phyloP scores from a whole-genome alignment of 164 flowering plant genomes.

The Warburgia ugandensis region DNA sequence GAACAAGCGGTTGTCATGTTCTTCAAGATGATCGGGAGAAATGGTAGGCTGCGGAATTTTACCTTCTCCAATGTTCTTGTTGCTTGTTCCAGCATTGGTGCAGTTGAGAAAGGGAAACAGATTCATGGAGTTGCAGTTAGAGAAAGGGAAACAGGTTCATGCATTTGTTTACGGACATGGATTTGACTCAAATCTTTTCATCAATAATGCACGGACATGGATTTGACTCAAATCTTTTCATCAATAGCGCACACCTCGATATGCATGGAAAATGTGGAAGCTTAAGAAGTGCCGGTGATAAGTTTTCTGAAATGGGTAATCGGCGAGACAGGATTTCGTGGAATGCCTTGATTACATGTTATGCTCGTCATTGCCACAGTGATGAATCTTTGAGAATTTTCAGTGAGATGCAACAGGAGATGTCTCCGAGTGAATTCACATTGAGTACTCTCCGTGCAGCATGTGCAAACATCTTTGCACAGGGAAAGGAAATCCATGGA shows the following conservation, averaged over 20 bases:
- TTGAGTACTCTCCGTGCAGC: constrained; percentile 45
- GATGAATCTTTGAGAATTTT: constrained; percentile 41
- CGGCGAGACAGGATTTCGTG: constrained; percentile 35
- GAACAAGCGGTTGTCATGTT: constrained; percentile 42
- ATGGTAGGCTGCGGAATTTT: constrained; percentile 33
- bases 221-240: constrained; percentile 14
- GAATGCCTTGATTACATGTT: constrained; percentile 41
- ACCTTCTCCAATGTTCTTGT: constrained; percentile 47
- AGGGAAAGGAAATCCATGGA: constrained; percentile 56
- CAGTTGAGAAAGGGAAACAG: constrained; percentile 34
- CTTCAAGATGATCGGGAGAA: constrained; percentile 25
- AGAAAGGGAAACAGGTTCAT: constrained; percentile 53
- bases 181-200: too few relatives aligned
- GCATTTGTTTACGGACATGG: too few relatives aligned
- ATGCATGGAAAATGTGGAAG: constrained; percentile 64
- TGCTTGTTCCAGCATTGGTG: constrained; percentile 42
- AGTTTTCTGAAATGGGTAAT: constrained; percentile 34
- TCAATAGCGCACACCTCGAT: constrained; percentile 48
- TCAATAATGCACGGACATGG: constrained; percentile 47
- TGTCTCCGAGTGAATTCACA: constrained; percentile 36
- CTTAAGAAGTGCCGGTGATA: constrained; percentile 27
- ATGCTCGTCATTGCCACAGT: constrained; percentile 38
- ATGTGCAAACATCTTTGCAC: constrained; percentile 48
- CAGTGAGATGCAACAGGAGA: constrained; percentile 42
- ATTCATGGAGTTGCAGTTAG: constrained; percentile 46